These are phyloP conservation scores for Onygenales sp. DNA, from an alignment of 2,329 filamentous ascomycete genomes.

Conservation along the genomic window DNA sequence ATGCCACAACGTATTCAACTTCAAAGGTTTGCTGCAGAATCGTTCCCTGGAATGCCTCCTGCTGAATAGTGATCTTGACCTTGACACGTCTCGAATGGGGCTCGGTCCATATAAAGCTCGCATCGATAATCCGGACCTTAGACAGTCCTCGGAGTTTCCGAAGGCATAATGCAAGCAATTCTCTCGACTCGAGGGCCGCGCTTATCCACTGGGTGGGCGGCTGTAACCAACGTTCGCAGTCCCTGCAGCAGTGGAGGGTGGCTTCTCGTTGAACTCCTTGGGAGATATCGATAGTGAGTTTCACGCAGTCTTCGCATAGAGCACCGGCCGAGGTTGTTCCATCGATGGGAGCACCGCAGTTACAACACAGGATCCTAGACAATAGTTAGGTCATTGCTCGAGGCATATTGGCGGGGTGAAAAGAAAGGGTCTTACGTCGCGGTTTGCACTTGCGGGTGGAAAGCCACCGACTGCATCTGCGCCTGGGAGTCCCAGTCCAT, in stretches of 20 bases:
- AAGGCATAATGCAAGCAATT: slow-evolving; percentile 84
- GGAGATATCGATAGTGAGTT: slow-evolving; percentile 87
- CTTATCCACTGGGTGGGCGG: slow-evolving; percentile 81
- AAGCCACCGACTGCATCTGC: slow-evolving; percentile 31
- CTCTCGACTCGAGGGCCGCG: slow-evolving; percentile 76
- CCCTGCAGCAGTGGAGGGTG: slow-evolving; percentile 79
- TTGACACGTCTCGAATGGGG: slow-evolving; percentile 87
- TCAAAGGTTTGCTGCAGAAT: slow-evolving; percentile 90
- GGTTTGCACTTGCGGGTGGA: slow-evolving; percentile 29
- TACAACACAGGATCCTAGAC: slow-evolving; percentile 84
- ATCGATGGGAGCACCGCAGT: slow-evolving; percentile 92
- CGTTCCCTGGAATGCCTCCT: slow-evolving; percentile 54
- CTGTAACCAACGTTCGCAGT: slow-evolving; percentile 89
- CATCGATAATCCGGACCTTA: slow-evolving; percentile 91
- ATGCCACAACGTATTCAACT: slow-evolving; percentile 81
- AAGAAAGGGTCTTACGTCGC: slow-evolving; percentile 43
- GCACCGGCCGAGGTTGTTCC: slow-evolving; percentile 78
- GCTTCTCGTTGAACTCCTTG: slow-evolving; percentile 85
- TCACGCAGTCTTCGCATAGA: slow-evolving; percentile 92
- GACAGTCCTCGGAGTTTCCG: slow-evolving; percentile 76
- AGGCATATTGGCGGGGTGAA: slow-evolving; percentile 11
- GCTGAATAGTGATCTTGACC: slow-evolving; percentile 90
- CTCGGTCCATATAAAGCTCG: slow-evolving; percentile 96
- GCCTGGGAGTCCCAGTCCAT: slow-evolving; percentile 52
- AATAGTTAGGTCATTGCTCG: slow-evolving; percentile 10